Conservation (phyloP, 768 basidiomycete genomes). For the Asterophora lycoperdoides region DNA sequence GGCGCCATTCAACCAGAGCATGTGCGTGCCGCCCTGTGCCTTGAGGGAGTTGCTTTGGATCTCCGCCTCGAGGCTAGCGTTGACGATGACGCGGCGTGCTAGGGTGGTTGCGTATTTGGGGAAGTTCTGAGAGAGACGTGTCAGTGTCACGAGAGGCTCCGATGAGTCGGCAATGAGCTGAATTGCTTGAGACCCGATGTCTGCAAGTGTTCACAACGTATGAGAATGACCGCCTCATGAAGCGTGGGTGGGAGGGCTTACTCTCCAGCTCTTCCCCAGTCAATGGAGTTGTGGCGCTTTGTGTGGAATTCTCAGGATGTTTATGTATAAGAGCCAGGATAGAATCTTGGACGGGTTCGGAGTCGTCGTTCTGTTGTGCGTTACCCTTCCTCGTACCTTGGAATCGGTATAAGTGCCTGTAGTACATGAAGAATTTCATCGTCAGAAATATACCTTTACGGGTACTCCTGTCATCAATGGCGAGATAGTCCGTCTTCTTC, state of each 20-base stretch:
- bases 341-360: conserved; percentile 28
- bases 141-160: conserved; percentile 51
- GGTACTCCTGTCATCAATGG: conserved; percentile 76
- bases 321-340: conserved; percentile 36
- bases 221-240: conserved; percentile 3
- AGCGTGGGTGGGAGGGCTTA: conserved; percentile 18
- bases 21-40: conserved; percentile 47
- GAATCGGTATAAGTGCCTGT: conserved; percentile 1
- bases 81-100: conserved; percentile 60
- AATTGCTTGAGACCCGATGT: conserved; percentile 67
- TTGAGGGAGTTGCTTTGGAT: conserved; percentile 52
- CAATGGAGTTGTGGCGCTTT: conserved; percentile 40
- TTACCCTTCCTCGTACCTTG: conserved; percentile 8
- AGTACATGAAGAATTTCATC: background rate
- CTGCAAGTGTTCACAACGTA: conserved; percentile 23
- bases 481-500: conserved; percentile 97
- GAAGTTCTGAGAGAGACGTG: conserved; percentile 79
- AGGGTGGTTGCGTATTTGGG: conserved; percentile 79
- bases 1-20: conserved; percentile 82
- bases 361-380: conserved; percentile 21
- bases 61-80: conserved; percentile 49
- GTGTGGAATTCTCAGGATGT: conserved; percentile 35
- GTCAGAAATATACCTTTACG: conserved; percentile 16
- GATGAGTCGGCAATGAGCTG: conserved; percentile 68
- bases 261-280: conserved; percentile 52